A percentile compares a stretch with the other conserved stretches of the same genome.
Conservation (phyloP, 345 rosid genomes). For the Arabis alpina region DNA sequence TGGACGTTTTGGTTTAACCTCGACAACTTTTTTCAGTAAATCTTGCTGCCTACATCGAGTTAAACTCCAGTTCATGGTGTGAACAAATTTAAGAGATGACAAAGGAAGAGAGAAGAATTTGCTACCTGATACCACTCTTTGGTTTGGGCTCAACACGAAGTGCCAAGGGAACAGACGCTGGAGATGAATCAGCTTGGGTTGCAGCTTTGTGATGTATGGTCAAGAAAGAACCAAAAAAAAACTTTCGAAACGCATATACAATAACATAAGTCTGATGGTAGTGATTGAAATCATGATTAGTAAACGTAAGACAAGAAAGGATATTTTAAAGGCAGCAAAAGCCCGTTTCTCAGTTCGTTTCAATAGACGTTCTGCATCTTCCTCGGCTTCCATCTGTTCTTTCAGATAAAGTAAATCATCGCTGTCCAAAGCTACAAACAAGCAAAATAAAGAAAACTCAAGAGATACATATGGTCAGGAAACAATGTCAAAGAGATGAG, state of each 20-base stretch:
- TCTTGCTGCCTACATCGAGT: conserved; percentile 70
- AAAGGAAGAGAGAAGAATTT: neutral
- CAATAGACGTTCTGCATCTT: conserved; percentile 95
- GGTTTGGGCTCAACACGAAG: conserved; percentile 97
- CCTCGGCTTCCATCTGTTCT: conserved; percentile 99
- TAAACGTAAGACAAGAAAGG: conserved; percentile 48
- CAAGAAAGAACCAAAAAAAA: conserved; percentile 46
- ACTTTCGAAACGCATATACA: neutral
- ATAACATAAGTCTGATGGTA: neutral
- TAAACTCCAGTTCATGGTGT: conserved; percentile 17
- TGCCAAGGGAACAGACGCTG: conserved; percentile 78
- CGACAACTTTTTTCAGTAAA: conserved; percentile 84
- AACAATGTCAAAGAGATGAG: neutral
- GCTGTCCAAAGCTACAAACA: conserved; percentile 92
- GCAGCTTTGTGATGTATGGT: conserved; percentile 83
- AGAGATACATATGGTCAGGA: conserved; percentile 11
- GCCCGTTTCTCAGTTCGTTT: conserved; percentile 97
- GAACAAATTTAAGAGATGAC: neutral
- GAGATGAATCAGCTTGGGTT: conserved; percentile 83
- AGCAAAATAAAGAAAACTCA: conserved; percentile 4
- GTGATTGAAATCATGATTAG: neutral
- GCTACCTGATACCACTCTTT: conserved; percentile 89
- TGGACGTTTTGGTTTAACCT: conserved; percentile 77
- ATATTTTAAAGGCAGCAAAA: conserved; percentile 97
- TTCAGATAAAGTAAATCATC: conserved; percentile 96